A percentile compares a stretch with the other conserved stretches of the same genome.
phyloP scores from a whole-genome alignment of 192 early-diverging fungal genomes.

The Kickxella alabastrina region DNA sequence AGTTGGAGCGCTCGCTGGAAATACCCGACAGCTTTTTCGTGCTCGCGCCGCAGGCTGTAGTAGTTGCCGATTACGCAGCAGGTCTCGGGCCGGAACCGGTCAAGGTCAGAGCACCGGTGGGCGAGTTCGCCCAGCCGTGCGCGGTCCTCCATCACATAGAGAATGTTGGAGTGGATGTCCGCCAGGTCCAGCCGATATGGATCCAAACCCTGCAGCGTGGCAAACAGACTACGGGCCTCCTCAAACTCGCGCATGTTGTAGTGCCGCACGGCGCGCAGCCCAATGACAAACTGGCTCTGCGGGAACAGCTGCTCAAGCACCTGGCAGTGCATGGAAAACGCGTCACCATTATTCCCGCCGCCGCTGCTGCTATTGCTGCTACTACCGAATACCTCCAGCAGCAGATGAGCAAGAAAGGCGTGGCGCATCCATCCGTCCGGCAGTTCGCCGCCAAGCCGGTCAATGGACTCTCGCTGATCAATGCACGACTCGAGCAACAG shows the following conservation, averaged over 20 bases:
- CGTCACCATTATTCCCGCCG: conserved; percentile 5
- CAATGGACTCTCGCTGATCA: conserved; percentile 27
- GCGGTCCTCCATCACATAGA: conserved; percentile 72
- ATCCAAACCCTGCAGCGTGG: conserved; percentile 61
- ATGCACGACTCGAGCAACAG: conserved; percentile 62
- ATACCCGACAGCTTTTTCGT: conserved; percentile 79
- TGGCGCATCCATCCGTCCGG: conserved; percentile 44
- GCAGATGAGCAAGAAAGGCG: conserved; percentile 57
- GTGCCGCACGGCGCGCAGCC: conserved; percentile 58
- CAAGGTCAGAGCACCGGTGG: conserved; percentile 62
- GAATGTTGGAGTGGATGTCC: conserved; percentile 83
- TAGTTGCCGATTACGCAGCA: conserved; percentile 87
- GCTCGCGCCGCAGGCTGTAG: conserved; percentile 74
- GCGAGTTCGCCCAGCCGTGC: conserved; percentile 76
- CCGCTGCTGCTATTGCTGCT: conserved; percentile 21
- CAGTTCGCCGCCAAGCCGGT: conserved; percentile 16
- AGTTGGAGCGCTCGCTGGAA: conserved; percentile 83
- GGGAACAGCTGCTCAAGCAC: conserved; percentile 56
- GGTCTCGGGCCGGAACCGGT: conserved; percentile 84
- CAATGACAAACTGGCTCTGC: conserved; percentile 61
- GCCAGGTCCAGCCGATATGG: conserved; percentile 77
- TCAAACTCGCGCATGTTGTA: conserved; percentile 70
- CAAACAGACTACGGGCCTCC: conserved; percentile 66
- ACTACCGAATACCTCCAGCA: conserved; percentile 52
- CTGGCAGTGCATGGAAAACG: conserved; percentile 24